These are phyloP conservation scores for Hanseniaspora mollemarum DNA, from an alignment of 805 yeast species.

Conservation along the genomic window DNA sequence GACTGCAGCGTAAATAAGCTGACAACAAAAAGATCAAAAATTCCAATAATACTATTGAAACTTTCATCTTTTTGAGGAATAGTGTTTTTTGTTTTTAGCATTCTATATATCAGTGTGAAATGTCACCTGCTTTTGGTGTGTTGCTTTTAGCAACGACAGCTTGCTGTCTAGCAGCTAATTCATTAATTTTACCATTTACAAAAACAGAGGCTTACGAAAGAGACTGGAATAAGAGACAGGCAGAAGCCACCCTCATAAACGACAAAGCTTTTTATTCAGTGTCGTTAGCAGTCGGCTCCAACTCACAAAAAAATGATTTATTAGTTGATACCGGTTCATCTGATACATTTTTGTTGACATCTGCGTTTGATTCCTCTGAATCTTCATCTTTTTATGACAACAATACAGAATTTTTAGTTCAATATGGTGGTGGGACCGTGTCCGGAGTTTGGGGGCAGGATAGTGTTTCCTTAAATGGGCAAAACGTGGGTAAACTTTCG, in stretches of 20 bases:
- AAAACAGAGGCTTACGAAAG: not conserved
- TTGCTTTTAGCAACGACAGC: not conserved
- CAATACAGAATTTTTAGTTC: slow-evolving; percentile 34
- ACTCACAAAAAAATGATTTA: slow-evolving; percentile 37
- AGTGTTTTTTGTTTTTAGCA: no score
- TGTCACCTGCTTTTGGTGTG: no score
- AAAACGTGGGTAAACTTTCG: slow-evolving; percentile 40
- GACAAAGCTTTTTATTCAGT: slow-evolving; percentile 36
- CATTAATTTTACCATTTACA: not conserved
- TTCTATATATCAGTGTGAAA: no score
- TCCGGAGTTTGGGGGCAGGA: slow-evolving; percentile 42
- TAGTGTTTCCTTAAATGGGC: slow-evolving; percentile 42
- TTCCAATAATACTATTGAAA: no score
- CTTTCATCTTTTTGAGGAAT: no score
- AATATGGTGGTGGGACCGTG: slow-evolving; percentile 43
- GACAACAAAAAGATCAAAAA: no score
- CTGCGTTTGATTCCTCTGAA: slow-evolving; percentile 19
- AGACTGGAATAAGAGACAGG: not conserved
- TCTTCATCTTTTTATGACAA: slow-evolving; percentile 25
- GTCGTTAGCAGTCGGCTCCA: slow-evolving; percentile 38
- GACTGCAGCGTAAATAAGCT: no score
- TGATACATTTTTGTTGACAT: slow-evolving; percentile 40
- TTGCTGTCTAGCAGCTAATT: not conserved
- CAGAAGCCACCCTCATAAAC: slow-evolving; percentile 26
- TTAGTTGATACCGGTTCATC: slow-evolving; percentile 60